Evolutionary conservation across 345 rosid species (phyloP).

Genomic region (Euphorbia lathyris): DNA sequence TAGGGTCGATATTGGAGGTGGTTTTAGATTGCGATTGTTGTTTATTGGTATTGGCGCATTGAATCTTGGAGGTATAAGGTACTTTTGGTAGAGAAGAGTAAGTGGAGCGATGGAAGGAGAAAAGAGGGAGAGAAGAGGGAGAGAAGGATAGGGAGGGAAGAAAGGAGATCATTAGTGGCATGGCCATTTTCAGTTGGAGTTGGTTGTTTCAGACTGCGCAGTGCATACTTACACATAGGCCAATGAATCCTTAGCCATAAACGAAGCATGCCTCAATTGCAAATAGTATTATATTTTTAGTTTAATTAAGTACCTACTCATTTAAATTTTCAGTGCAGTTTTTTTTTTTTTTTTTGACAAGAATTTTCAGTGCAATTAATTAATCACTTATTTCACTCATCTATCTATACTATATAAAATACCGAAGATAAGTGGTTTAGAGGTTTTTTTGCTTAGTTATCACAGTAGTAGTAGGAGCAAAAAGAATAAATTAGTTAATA

Average conservation of each 20-base stretch:
- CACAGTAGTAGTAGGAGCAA: no score
- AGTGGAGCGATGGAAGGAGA: not conserved
- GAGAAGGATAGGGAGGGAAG: constrained; percentile 9
- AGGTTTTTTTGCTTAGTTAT: no score
- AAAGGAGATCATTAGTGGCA: constrained; percentile 26
- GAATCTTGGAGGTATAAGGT: constrained; percentile 16
- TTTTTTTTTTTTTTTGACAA: no score
- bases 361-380: no score
- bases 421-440: no score
- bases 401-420: no score
- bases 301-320: no score
- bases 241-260: not conserved
- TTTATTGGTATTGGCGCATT: constrained; percentile 28
- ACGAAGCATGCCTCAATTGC: not conserved
- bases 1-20: constrained; percentile 32
- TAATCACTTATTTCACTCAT: no score
- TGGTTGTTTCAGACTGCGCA: not conserved
- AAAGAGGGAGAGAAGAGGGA: constrained; percentile 5
- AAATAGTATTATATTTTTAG: no score
- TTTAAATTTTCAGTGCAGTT: no score
- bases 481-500: no score
- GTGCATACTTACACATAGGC: not conserved
- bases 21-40: constrained; percentile 22
- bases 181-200: constrained; percentile 34
- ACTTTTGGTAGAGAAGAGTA: constrained; percentile 2